Base-by-base conservation (phyloP, 2,329 filamentous ascomycete genomes). In the Didymella pinodella region DNA sequence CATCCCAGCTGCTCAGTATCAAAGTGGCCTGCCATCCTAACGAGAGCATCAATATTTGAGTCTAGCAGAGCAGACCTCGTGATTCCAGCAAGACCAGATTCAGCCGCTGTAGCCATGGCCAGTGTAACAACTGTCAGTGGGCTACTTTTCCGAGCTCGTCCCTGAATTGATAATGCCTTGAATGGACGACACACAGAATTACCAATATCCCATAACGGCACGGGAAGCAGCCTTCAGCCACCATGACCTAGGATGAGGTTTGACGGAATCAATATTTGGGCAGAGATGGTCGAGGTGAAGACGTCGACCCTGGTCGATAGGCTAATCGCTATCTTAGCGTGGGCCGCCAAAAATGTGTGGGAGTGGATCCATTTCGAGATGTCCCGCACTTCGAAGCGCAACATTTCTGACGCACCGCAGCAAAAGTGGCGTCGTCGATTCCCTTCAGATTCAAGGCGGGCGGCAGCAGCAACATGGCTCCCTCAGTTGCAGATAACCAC, bases 401-500 rank as follows among this genome's bases (percentile, higher is more conserved):
- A 57, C 51, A 41, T 57, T 59, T 56, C 57, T 53, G 53, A 59
- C 58, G 55, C 32, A 47, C 45, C 54, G 50, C 53, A 54, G 52
- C 61, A 71, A 77, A 69, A 61, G 64, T 77, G 75, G 75, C 74
- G 66, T 75, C 73, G 48, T 75, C 73, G 54, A 70, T 78, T 60
- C 92, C 93, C 3, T 96, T 90, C 75, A 85, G 93, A 80, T 96
- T 96, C 81, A 97, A 96, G 83, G 91, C 90, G 77, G 90, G 90
- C 75, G 78, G 78, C 66, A 78, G 73, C 62, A 78, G 79, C 70
- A 79, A 75, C 67, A 95, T 95, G 91, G 88, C 91, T 74, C 85
- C 87, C 79, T 57, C 54, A 36, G 54, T 57, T 11, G 83, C 83
- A 64, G 63, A 66, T 29, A 78, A 82, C 67, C 92, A 98, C 79